phyloP scores from a whole-genome alignment of 805 yeast species.

The Wickerhamiella kazuoi region DNA sequence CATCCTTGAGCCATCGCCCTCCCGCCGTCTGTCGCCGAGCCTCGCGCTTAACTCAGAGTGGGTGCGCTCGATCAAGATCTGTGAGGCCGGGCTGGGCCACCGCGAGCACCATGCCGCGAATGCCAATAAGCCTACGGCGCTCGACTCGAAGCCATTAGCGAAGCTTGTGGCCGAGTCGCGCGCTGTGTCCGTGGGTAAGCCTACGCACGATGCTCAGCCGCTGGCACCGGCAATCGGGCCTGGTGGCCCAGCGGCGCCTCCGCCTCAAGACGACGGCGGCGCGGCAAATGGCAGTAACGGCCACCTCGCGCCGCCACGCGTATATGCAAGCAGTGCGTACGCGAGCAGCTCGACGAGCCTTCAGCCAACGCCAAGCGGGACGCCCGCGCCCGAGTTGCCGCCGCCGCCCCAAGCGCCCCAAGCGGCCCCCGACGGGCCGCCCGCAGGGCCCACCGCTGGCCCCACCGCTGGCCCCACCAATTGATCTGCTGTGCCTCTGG shows the following conservation, averaged over 20 bases:
- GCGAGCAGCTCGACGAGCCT: too few species aligned
- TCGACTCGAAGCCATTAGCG: neutral
- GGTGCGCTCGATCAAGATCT: constrained; percentile 74
- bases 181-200: neutral
- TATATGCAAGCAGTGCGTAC: too few species aligned
- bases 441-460: too few species aligned
- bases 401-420: too few species aligned
- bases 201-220: neutral
- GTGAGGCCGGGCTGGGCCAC: constrained; percentile 42
- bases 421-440: too few species aligned
- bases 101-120: neutral
- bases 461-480: too few species aligned
- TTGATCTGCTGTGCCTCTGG: too few species aligned
- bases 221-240: neutral
- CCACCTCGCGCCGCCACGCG: too few species aligned
- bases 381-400: too few species aligned
- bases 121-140: neutral
- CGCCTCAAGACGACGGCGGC: too few species aligned
- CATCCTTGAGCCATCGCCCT: constrained; percentile 75
- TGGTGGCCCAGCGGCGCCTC: neutral
- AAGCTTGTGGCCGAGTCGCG: neutral
- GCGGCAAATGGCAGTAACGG: too few species aligned
- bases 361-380: too few species aligned
- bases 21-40: constrained; percentile 65
- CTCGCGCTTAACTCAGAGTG: constrained; percentile 85